Percentiles rank a stretch among this genome's conserved stretches.
These are phyloP conservation scores for Pyrus hybrid DNA, from an alignment of 331 rosid species.

Conservation along the genomic window DNA sequence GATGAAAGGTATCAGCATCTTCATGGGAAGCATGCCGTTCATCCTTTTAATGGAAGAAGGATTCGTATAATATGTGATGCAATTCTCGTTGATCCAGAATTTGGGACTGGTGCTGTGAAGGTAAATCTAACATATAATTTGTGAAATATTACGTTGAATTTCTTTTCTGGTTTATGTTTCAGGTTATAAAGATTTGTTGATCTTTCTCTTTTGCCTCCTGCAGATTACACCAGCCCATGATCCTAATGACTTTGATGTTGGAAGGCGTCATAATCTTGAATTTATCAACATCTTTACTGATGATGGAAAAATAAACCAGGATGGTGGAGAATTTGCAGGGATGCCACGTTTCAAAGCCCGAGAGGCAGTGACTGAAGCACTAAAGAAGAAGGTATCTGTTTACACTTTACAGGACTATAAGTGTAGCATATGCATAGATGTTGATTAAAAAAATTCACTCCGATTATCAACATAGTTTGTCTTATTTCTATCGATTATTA, in stretches of 20 bases:
- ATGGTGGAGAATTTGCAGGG: slow-evolving; percentile 82
- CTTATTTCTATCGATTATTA: neutral
- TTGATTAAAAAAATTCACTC: neutral
- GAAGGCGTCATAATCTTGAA: slow-evolving; percentile 79
- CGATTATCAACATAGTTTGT: too few species aligned
- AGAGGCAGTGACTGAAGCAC: slow-evolving; percentile 64
- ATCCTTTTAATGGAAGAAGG: slow-evolving; percentile 83
- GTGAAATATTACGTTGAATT: neutral
- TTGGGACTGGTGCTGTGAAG: slow-evolving; percentile 99
- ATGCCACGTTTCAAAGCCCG: slow-evolving; percentile 89
- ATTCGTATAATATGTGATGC: slow-evolving; percentile 81
- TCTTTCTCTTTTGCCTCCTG: slow-evolving; percentile 9
- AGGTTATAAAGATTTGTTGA: neutral
- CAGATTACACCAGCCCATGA: slow-evolving; percentile 99
- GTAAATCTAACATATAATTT: slow-evolving; percentile 29
- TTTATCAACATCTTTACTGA: slow-evolving; percentile 75
- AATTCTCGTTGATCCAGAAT: slow-evolving; percentile 77
- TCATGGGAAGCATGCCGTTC: slow-evolving; percentile 82
- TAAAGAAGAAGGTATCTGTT: slow-evolving; percentile 63
- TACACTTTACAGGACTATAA: neutral
- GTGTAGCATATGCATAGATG: neutral
- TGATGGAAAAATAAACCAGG: slow-evolving; percentile 79
- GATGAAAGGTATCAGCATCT: slow-evolving; percentile 64
- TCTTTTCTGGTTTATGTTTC: slow-evolving; percentile 11
- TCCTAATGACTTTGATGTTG: slow-evolving; percentile 93